phyloP scores from a whole-genome alignment of 768 basidiomycete genomes.

The Boletus subcaerulescens region DNA sequence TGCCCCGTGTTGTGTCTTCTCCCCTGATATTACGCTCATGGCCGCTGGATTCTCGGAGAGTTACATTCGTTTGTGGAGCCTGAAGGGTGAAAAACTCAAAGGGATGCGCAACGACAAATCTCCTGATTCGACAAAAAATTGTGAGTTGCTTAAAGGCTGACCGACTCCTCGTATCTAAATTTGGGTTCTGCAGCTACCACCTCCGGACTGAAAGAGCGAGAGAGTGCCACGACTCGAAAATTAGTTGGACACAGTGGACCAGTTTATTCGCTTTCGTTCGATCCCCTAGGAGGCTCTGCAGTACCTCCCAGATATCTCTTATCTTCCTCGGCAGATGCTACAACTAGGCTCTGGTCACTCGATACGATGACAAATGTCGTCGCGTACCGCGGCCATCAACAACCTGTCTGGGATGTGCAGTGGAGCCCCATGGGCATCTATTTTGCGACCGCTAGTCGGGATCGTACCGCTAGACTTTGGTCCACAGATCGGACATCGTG shows the following conservation, averaged over 20 bases:
- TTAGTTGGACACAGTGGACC: conserved; percentile 96
- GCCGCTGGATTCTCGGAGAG: conserved; percentile 96
- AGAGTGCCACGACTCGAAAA: conserved; percentile 81
- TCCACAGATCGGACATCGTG: conserved; percentile 88
- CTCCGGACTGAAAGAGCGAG: conserved; percentile 73
- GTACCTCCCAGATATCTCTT: conserved; percentile 83
- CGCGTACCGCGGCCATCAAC: conserved; percentile 92
- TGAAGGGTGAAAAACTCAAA: conserved; percentile 86
- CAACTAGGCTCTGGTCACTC: conserved; percentile 89
- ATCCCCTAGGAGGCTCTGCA: conserved; percentile 85
- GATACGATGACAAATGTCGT: conserved; percentile 93
- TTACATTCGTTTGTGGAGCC: conserved; percentile 90
- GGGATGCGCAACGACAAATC: conserved; percentile 77
- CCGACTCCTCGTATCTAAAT: background rate
- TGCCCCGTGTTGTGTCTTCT: conserved; percentile 83
- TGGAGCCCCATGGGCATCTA: conserved; percentile 99
- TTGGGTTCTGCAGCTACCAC: conserved; percentile 40
- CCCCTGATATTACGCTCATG: conserved; percentile 86
- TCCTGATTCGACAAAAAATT: conserved; percentile 59
- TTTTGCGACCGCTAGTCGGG: conserved; percentile 93
- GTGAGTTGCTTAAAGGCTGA: conserved; percentile 42
- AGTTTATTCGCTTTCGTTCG: conserved; percentile 92
- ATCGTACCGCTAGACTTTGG: conserved; percentile 94
- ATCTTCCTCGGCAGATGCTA: conserved; percentile 90
- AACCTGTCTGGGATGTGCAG: conserved; percentile 98